A percentile compares a stretch with the other conserved stretches of the same genome.
phyloP scores from a whole-genome alignment of 164 flowering plant genomes.

The Malania oleifera region DNA sequence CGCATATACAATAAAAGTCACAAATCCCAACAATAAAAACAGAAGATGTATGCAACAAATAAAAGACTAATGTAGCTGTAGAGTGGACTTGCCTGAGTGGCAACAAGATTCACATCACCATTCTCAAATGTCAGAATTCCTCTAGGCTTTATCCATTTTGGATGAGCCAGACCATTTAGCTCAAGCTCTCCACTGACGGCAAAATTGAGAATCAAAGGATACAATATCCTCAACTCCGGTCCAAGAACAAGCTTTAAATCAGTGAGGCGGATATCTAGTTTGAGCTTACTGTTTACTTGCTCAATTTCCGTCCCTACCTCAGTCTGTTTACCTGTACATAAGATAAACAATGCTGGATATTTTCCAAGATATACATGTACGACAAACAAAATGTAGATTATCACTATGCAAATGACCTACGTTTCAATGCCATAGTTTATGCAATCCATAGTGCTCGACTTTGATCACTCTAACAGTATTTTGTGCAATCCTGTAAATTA shows the following conservation, averaged over 20 bases:
- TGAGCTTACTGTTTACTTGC: conserved; percentile 56
- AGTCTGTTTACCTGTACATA: conserved; percentile 52
- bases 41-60: neutral
- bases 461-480: neutral
- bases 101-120: conserved; percentile 97
- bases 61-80: neutral
- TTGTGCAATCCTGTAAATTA: neutral
- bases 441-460: neutral
- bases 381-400: too few relatives aligned
- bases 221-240: conserved; percentile 87
- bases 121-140: conserved; percentile 90
- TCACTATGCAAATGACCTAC: neutral
- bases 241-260: conserved; percentile 88
- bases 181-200: conserved; percentile 96
- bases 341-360: neutral
- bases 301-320: conserved; percentile 62
- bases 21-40: conserved; percentile 3
- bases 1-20: conserved; percentile 10
- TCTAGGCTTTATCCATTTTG: conserved; percentile 82
- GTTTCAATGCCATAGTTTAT: neutral
- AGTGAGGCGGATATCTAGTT: conserved; percentile 66
- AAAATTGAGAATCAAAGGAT: conserved; percentile 95
- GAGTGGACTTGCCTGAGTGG: conserved; percentile 66
- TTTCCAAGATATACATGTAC: neutral
- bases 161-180: conserved; percentile 87